These are phyloP conservation scores for Echium plantagineum DNA, from an alignment of 257 asterid species.

Conservation along the genomic window DNA sequence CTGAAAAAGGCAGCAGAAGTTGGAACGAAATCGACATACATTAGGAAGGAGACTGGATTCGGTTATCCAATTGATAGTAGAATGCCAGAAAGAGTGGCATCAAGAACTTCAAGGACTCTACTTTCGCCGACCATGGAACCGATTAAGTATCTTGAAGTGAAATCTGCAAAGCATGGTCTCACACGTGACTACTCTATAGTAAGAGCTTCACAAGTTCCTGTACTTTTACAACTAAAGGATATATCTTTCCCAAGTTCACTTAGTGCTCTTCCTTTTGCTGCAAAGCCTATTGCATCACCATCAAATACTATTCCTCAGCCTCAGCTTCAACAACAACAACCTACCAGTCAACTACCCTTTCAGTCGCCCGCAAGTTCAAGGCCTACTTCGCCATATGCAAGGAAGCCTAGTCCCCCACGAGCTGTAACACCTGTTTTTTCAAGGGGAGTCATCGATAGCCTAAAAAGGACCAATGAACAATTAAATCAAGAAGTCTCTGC, in stretches of 20 bases:
- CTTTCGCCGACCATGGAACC: slow-evolving; percentile 70
- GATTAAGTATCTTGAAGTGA: slow-evolving; percentile 71
- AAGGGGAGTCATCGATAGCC: slow-evolving; percentile 69
- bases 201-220: slow-evolving; percentile 91
- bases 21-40: slow-evolving; percentile 25
- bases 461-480: slow-evolving; percentile 67
- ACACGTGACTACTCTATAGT: slow-evolving; percentile 43
- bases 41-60: slow-evolving; percentile 32
- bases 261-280: slow-evolving; percentile 72
- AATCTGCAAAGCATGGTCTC: slow-evolving; percentile 38
- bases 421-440: slow-evolving; percentile 66
- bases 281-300: slow-evolving; percentile 35
- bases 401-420: slow-evolving; percentile 86
- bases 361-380: slow-evolving; percentile 36
- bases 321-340: slow-evolving; percentile 29
- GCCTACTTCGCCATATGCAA: slow-evolving; percentile 75
- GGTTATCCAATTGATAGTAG: slow-evolving; percentile 36
- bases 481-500: slow-evolving; percentile 65
- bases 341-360: background rate
- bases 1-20: slow-evolving; percentile 58
- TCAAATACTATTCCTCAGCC: slow-evolving; percentile 28
- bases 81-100: slow-evolving; percentile 34
- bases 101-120: slow-evolving; percentile 42
- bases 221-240: slow-evolving; percentile 74
- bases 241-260: slow-evolving; percentile 88